phyloP scores from a whole-genome alignment of 108 stramenopile genomes.

The Skeletonema marinoi region DNA sequence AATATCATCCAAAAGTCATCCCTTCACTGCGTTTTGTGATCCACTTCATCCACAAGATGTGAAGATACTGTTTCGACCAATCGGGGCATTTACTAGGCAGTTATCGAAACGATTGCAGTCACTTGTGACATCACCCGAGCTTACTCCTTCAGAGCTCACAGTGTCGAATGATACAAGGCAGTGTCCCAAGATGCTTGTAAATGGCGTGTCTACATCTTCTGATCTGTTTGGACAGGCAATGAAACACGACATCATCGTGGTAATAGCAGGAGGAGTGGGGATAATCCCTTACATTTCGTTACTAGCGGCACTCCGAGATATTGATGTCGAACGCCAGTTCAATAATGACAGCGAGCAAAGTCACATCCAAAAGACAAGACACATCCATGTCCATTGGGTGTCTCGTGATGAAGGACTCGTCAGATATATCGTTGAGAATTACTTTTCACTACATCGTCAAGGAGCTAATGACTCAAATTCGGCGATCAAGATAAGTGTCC shows the following conservation, averaged over 20 bases:
- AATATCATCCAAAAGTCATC: conserved; percentile 26
- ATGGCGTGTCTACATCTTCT: conserved; percentile 11
- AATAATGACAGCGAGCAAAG: neutral
- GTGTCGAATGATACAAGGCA: neutral
- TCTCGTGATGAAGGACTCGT: conserved; percentile 39
- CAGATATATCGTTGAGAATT: conserved; percentile 17
- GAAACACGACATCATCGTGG: conserved; percentile 24
- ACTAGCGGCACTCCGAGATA: neutral
- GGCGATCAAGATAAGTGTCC: conserved; percentile 17
- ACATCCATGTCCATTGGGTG: conserved; percentile 28
- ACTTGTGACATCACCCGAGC: neutral
- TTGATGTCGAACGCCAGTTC: neutral
- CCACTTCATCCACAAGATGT: neutral
- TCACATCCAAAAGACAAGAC: neutral
- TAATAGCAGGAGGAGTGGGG: conserved; percentile 39
- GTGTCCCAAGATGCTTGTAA: conserved; percentile 17
- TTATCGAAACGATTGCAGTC: conserved; percentile 10
- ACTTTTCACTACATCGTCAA: conserved; percentile 9
- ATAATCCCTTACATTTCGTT: conserved; percentile 36
- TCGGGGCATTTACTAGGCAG: conserved; percentile 18
- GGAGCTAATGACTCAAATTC: neutral
- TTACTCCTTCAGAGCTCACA: conserved; percentile 1
- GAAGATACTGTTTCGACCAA: conserved; percentile 26
- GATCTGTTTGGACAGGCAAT: conserved; percentile 13
- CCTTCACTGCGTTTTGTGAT: conserved; percentile 17